These are phyloP conservation scores for Lepiota subincarnata DNA, from an alignment of 768 basidiomycete species.

Conservation along the genomic window DNA sequence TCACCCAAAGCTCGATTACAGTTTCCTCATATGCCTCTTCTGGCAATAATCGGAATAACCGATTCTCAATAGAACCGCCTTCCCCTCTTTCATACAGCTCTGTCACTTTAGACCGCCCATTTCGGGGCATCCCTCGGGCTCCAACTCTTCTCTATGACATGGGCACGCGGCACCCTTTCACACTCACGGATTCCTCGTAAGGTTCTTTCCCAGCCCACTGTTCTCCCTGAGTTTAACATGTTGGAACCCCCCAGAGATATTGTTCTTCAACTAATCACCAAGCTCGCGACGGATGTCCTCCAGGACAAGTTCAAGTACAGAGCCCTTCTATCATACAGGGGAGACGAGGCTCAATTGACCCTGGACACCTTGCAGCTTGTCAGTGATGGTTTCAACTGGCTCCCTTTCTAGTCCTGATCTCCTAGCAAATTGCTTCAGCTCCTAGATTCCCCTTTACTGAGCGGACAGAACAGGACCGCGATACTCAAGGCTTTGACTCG, in stretches of 20 bases:
- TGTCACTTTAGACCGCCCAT: too few relatives aligned
- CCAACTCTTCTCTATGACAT: too few relatives aligned
- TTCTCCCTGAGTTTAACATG: too few relatives aligned
- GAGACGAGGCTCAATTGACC: conserved; percentile 12
- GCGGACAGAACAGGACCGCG: not conserved
- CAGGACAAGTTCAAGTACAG: conserved; percentile 7
- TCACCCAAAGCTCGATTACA: too few relatives aligned
- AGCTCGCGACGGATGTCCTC: conserved; percentile 2
- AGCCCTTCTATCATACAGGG: conserved; percentile 3
- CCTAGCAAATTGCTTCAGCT: not conserved
- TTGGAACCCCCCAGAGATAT: not conserved
- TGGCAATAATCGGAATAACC: too few relatives aligned
- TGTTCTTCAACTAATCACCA: not conserved
- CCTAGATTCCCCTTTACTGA: conserved; percentile 5
- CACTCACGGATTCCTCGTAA: not conserved
- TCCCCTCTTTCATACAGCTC: too few relatives aligned
- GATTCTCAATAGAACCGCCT: too few relatives aligned
- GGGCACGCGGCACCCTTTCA: not conserved
- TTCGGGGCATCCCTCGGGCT: too few relatives aligned
- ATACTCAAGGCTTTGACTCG: conserved; percentile 12
- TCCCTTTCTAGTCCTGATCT: not conserved
- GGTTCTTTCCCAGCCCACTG: not conserved
- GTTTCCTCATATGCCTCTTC: too few relatives aligned
- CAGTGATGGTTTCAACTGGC: not conserved
- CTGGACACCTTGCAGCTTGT: conserved; percentile 12